Percentiles rank a stretch among this genome's conserved stretches.
Evolutionary conservation across 2,329 filamentous ascomycete species (phyloP).

Genomic region (Emergomyces africanus): DNA sequence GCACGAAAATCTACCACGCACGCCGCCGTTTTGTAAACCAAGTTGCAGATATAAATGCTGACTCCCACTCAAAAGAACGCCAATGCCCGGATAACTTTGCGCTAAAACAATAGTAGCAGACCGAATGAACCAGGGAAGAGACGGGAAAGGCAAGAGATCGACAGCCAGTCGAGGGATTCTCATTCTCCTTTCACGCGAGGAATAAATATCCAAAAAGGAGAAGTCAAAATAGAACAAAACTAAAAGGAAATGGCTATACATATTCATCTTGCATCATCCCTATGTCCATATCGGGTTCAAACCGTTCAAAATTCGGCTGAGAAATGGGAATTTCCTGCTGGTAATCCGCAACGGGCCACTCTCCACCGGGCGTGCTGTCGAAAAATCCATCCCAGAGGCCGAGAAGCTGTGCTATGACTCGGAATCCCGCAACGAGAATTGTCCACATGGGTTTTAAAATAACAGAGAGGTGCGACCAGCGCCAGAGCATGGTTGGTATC

Average conservation of each 20-base stretch:
- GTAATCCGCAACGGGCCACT: background rate
- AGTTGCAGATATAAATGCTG: background rate
- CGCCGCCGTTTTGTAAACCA: background rate
- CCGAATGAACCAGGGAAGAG: background rate
- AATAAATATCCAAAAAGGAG: background rate
- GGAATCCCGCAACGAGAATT: conserved; percentile 18
- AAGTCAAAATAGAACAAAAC: too few species aligned
- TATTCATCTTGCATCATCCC: conserved; percentile 9
- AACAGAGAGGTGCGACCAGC: conserved; percentile 29
- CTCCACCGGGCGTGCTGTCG: conserved; percentile 13
- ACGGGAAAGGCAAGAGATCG: background rate
- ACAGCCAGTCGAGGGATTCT: background rate
- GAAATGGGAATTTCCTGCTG: background rate
- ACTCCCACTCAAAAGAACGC: background rate
- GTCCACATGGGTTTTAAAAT: conserved; percentile 16
- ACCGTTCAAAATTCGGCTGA: background rate
- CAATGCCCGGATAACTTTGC: background rate
- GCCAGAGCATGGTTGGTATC: conserved; percentile 41
- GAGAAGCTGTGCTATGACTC: conserved; percentile 23
- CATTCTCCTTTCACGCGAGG: background rate
- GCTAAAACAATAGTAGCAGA: background rate
- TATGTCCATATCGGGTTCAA: conserved; percentile 3
- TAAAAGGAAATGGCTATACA: background rate
- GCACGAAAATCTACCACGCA: background rate
- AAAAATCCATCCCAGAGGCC: conserved; percentile 33